A percentile compares a stretch with the other conserved stretches of the same genome.
phyloP scores from a whole-genome alignment of 2,329 filamentous ascomycete genomes.

The Colletotrichum melonis region DNA sequence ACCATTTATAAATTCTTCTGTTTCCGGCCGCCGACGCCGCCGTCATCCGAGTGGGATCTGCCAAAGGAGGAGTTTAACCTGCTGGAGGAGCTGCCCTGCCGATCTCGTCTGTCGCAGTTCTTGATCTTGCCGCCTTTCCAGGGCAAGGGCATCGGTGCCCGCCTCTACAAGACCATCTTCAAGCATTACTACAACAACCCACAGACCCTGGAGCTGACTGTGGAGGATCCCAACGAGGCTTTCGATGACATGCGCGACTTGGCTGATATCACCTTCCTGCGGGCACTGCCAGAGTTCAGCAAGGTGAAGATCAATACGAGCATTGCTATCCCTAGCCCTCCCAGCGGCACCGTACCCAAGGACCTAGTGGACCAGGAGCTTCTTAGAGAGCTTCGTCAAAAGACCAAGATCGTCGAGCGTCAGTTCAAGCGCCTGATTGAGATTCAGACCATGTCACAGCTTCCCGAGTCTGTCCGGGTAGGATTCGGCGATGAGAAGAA shows the following conservation, averaged over 20 bases:
- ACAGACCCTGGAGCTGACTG: constrained; percentile 84
- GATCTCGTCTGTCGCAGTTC: constrained; percentile 92
- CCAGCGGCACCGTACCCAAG: constrained; percentile 49
- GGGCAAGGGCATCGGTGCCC: constrained; percentile 79
- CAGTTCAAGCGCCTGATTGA: constrained; percentile 82
- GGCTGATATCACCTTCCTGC: constrained; percentile 76
- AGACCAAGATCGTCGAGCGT: constrained; percentile 79
- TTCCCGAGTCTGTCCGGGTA: constrained; percentile 68
- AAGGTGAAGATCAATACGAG: constrained; percentile 65
- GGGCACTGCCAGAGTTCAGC: constrained; percentile 67
- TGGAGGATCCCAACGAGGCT: constrained; percentile 92
- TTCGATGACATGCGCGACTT: constrained; percentile 85
- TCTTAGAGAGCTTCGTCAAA: constrained; percentile 67
- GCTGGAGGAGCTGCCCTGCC: constrained; percentile 75
- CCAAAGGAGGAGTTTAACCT: constrained; percentile 56
- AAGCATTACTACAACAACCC: constrained; percentile 72
- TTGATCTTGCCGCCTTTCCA: constrained; percentile 91
- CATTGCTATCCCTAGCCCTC: constrained; percentile 60
- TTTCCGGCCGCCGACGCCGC: constrained; percentile 61
- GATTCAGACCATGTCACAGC: constrained; percentile 76
- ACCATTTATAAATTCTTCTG: constrained; percentile 91
- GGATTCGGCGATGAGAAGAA: constrained; percentile 55
- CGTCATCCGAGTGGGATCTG: constrained; percentile 58
- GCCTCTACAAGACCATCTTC: constrained; percentile 86
- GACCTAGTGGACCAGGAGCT: constrained; percentile 68